These are phyloP conservation scores for Leucogyrophana mollusca DNA, from an alignment of 768 basidiomycete species.

Conservation along the genomic window DNA sequence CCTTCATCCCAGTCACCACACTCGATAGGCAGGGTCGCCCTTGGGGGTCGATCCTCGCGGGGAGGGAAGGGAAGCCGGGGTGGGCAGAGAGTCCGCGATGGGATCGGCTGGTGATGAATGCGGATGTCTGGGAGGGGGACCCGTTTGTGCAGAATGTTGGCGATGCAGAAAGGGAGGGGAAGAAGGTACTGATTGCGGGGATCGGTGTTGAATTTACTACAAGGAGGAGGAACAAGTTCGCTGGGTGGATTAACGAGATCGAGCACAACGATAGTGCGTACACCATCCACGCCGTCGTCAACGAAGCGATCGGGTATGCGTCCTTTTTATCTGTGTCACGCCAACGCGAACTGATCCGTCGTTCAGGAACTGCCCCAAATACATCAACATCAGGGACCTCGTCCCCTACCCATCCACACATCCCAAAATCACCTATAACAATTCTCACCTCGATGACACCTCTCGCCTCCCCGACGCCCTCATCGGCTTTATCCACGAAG, in stretches of 20 bases:
- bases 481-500: constrained; percentile 44
- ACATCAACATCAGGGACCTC: constrained; percentile 58
- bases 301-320: constrained; percentile 59
- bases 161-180: neutral
- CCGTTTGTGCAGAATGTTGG: constrained; percentile 45
- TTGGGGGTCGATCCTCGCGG: constrained; percentile 58
- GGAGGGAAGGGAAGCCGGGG: constrained; percentile 41
- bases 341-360: neutral
- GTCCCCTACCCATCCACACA: constrained; percentile 35
- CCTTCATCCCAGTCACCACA: constrained; percentile 57
- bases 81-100: constrained; percentile 38
- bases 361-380: constrained; percentile 68
- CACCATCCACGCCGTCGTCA: constrained; percentile 42
- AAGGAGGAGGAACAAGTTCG: constrained; percentile 62
- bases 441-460: constrained; percentile 27
- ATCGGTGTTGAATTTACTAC: constrained; percentile 63
- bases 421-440: constrained; percentile 38
- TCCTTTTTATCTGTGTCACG: neutral
- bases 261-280: constrained; percentile 22
- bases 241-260: constrained; percentile 43
- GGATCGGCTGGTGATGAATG: constrained; percentile 37
- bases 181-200: constrained; percentile 44
- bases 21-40: constrained; percentile 51
- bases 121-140: constrained; percentile 53
- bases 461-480: constrained; percentile 50